Conservation (phyloP, 1,284 basidiomycete species). For the Pisolithus thermaeus region DNA sequence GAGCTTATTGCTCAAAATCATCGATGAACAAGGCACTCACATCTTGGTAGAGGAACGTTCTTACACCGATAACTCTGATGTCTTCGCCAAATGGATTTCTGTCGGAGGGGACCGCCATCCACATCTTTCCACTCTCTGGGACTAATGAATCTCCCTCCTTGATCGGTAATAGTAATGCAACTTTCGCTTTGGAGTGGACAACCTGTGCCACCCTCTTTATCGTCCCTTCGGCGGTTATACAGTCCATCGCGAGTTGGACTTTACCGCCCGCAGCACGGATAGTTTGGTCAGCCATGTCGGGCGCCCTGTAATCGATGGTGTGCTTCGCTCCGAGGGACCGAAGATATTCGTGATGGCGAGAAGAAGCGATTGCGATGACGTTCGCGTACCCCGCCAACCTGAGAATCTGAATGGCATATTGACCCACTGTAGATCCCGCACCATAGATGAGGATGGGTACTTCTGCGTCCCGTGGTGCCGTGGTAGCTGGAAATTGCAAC, state of each 20-base stretch:
- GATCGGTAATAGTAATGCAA: slow-evolving; percentile 45
- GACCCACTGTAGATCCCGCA: slow-evolving; percentile 49
- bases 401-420: slow-evolving; percentile 52
- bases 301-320: slow-evolving; percentile 47
- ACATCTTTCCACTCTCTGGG: slow-evolving; percentile 22
- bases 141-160: slow-evolving; percentile 36
- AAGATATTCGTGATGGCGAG: slow-evolving; percentile 41
- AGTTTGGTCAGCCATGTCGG: slow-evolving; percentile 36
- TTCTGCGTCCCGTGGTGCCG: slow-evolving; percentile 29
- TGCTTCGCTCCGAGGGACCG: slow-evolving; percentile 42
- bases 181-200: slow-evolving; percentile 30
- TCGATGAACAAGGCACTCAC: slow-evolving; percentile 23
- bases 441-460: slow-evolving; percentile 49
- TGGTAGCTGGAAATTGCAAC: slow-evolving; percentile 28
- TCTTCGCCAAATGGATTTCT: slow-evolving; percentile 23
- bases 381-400: slow-evolving; percentile 46
- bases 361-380: slow-evolving; percentile 47
- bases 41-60: slow-evolving; percentile 38
- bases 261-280: slow-evolving; percentile 33
- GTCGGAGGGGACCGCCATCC: slow-evolving; percentile 27
- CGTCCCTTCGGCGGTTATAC: slow-evolving; percentile 36
- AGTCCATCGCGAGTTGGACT: slow-evolving; percentile 37
- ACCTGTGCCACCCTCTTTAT: slow-evolving; percentile 33
- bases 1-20: background rate
- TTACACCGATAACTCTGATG: slow-evolving; percentile 33